Conservation (phyloP, 2,329 filamentous ascomycete species). For the Tolypocladium album region DNA sequence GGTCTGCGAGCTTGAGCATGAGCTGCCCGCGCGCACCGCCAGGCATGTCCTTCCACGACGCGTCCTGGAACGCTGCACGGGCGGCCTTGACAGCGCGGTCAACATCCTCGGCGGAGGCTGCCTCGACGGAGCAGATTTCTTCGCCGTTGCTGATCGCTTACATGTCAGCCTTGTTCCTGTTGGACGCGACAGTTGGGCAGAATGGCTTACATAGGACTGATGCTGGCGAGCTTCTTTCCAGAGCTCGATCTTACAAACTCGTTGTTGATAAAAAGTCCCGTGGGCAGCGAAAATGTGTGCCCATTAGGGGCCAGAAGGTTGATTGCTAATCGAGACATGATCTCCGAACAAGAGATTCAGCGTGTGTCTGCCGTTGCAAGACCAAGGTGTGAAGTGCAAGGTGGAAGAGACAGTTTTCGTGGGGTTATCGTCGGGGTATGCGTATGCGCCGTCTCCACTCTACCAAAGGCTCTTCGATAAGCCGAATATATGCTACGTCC, state of each 20-base stretch:
- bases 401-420: not conserved
- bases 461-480: not conserved
- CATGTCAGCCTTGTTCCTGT: slow-evolving; percentile 14
- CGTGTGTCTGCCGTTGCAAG: not conserved
- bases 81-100: slow-evolving; percentile 32
- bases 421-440: not conserved
- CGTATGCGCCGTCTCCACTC: not conserved
- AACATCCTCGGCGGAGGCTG: slow-evolving; percentile 17
- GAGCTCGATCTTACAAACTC: slow-evolving; percentile 54
- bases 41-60: slow-evolving; percentile 58
- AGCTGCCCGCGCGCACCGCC: slow-evolving; percentile 56
- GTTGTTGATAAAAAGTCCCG: slow-evolving; percentile 69
- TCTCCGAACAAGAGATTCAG: not conserved
- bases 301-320: slow-evolving; percentile 43
- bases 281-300: slow-evolving; percentile 53
- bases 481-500: not conserved
- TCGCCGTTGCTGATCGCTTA: slow-evolving; percentile 14
- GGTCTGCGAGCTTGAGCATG: slow-evolving; percentile 59
- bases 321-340: slow-evolving; percentile 9
- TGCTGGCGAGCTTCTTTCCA: slow-evolving; percentile 44
- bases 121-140: slow-evolving; percentile 20
- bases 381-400: not conserved
- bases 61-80: slow-evolving; percentile 55
- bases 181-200: not conserved
- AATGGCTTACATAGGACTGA: slow-evolving; percentile 37